These are phyloP conservation scores for Emergomyces orientalis DNA, from an alignment of 2,329 filamentous ascomycete species.

Conservation along the genomic window DNA sequence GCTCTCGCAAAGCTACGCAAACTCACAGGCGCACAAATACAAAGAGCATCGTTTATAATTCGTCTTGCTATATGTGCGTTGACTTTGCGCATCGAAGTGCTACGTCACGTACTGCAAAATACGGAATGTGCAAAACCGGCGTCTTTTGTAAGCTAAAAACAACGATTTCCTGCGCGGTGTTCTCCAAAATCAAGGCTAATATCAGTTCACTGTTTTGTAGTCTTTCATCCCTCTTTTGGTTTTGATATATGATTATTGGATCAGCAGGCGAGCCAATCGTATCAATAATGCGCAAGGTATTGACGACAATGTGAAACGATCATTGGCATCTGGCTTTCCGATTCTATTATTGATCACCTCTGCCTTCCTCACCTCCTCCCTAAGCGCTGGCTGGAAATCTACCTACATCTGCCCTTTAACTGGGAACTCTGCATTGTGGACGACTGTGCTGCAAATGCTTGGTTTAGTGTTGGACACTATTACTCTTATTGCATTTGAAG, in stretches of 20 bases:
- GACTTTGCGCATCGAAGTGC: slow-evolving; percentile 31
- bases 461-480: slow-evolving; percentile 34
- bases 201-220: slow-evolving; percentile 17
- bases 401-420: slow-evolving; percentile 43
- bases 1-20: slow-evolving; percentile 12
- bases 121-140: slow-evolving; percentile 36
- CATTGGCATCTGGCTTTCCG: slow-evolving; percentile 30
- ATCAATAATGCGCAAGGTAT: slow-evolving; percentile 14
- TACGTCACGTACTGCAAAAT: slow-evolving; percentile 33
- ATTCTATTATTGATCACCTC: slow-evolving; percentile 32
- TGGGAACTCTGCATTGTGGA: slow-evolving; percentile 24
- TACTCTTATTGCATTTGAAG: slow-evolving; percentile 29
- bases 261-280: slow-evolving; percentile 22
- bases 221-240: slow-evolving; percentile 34
- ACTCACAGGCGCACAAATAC: slow-evolving; percentile 10
- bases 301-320: slow-evolving; percentile 12
- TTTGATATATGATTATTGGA: slow-evolving; percentile 34
- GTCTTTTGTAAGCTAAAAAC: slow-evolving; percentile 24
- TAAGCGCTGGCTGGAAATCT: slow-evolving; percentile 32
- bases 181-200: neutral
- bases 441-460: slow-evolving; percentile 32
- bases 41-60: slow-evolving; percentile 21
- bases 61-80: slow-evolving; percentile 19
- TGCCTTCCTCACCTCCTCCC: slow-evolving; percentile 28
- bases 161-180: neutral